phyloP scores from a whole-genome alignment of 352 stramenopile species.

The Phytophthora meadii region DNA sequence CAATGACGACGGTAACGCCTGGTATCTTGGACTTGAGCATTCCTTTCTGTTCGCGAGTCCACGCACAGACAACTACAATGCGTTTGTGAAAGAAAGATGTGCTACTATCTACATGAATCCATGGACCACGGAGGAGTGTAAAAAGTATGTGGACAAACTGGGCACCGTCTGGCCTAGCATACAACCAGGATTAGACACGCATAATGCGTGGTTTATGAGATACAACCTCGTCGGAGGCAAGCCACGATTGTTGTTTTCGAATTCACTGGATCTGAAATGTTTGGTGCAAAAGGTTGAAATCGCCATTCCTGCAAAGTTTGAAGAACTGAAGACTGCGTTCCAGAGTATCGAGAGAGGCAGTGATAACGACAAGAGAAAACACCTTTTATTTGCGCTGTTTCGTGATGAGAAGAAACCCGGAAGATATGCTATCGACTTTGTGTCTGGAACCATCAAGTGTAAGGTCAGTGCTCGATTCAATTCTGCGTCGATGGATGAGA shows the following conservation, averaged over 20 bases:
- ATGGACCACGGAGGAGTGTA: no score
- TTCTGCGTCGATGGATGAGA: conserved; percentile 3
- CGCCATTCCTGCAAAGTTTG: conserved; percentile 3
- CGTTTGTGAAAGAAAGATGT: no score
- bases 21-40: no score
- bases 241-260: conserved; percentile 33
- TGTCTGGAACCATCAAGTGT: conserved; percentile 19
- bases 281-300: conserved; percentile 7
- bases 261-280: neutral
- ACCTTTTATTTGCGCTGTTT: conserved; percentile 14
- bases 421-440: conserved; percentile 4
- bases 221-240: conserved; percentile 37
- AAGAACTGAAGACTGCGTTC: conserved; percentile 10
- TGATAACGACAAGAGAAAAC: conserved; percentile 3
- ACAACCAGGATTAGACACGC: conserved; percentile 4
- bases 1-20: neutral
- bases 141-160: neutral
- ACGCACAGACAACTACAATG: no score
- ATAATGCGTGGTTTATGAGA: conserved; percentile 27
- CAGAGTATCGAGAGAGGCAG: neutral
- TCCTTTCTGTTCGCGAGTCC: no score
- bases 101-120: no score
- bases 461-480: conserved; percentile 10
- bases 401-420: conserved; percentile 1
- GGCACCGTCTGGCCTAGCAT: no score